Conservation (phyloP, 23 red algal genomes). For the Cyanidium caldarium region DNA sequence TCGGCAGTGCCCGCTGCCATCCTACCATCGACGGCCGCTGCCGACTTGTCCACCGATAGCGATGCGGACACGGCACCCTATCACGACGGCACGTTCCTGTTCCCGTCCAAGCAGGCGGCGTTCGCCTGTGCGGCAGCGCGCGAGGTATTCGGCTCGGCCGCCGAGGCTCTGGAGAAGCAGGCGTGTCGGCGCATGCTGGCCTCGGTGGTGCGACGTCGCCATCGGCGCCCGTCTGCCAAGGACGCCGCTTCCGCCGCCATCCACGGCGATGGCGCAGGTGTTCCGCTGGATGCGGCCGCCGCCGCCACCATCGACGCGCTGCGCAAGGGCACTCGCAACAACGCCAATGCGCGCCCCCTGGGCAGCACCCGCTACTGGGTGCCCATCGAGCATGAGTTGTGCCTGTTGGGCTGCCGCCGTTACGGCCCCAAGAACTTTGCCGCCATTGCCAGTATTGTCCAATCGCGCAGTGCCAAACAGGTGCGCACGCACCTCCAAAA, state of each 20-base stretch:
- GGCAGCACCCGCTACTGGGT: conserved; percentile 57
- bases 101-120: not conserved
- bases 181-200: not conserved
- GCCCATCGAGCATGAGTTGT: conserved; percentile 41
- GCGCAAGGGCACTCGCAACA: no score
- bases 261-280: not conserved
- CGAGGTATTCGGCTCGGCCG: not conserved
- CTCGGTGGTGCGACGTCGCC: not conserved
- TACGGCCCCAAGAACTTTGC: conserved; percentile 76
- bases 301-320: no score
- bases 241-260: not conserved
- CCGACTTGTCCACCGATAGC: not conserved
- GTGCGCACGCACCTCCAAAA: conserved; percentile 87
- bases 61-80: not conserved
- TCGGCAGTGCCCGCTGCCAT: no score
- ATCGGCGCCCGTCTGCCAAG: not conserved
- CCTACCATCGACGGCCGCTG: no score
- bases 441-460: conserved; percentile 51
- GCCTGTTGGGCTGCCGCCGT: conserved; percentile 40
- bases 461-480: conserved; percentile 64
- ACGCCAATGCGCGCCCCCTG: conserved; percentile 1
- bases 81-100: conserved; percentile 5
- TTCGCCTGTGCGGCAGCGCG: not conserved
- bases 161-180: not conserved
- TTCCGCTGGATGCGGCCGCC: no score